phyloP scores from a whole-genome alignment of 768 basidiomycete genomes.

The Fistulinella prunicolor region DNA sequence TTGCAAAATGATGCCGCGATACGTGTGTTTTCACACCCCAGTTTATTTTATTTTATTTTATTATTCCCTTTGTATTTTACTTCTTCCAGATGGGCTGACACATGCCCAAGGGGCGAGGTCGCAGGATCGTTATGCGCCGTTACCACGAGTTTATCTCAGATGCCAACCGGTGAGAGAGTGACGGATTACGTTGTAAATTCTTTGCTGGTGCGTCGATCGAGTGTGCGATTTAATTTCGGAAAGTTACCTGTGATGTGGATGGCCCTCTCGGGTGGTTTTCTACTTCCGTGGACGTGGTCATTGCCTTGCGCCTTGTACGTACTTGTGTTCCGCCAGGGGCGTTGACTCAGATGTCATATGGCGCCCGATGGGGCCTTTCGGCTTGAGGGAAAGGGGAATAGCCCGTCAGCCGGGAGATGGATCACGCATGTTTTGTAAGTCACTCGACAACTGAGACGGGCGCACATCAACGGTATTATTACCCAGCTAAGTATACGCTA shows the following conservation, averaged over 20 bases:
- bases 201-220: conserved; percentile 24
- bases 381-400: background rate
- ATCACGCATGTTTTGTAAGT: conserved; percentile 13
- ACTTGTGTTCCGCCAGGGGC: conserved; percentile 8
- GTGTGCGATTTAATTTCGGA: conserved; percentile 22
- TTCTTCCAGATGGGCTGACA: conserved; percentile 11
- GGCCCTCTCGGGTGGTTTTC: conserved; percentile 7
- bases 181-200: conserved; percentile 2
- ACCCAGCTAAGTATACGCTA: conserved; percentile 9
- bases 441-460: conserved; percentile 4
- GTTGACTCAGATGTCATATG: conserved; percentile 1
- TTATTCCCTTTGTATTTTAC: background rate
- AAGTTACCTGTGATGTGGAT: conserved; percentile 10
- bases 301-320: conserved; percentile 9
- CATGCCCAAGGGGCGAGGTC: conserved; percentile 25
- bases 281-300: conserved; percentile 10
- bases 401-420: background rate
- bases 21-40: conserved; percentile 17
- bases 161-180: conserved; percentile 19
- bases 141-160: conserved; percentile 32
- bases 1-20: conserved; percentile 19
- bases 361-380: conserved; percentile 1
- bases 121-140: conserved; percentile 24
- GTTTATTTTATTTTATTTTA: conserved; percentile 6
- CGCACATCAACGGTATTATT: conserved; percentile 11